A percentile compares a stretch with the other conserved stretches of the same genome.
Evolutionary conservation across 192 early-diverging fungal genomes (phyloP).

Genomic region (Obelidium mucronatum): DNA sequence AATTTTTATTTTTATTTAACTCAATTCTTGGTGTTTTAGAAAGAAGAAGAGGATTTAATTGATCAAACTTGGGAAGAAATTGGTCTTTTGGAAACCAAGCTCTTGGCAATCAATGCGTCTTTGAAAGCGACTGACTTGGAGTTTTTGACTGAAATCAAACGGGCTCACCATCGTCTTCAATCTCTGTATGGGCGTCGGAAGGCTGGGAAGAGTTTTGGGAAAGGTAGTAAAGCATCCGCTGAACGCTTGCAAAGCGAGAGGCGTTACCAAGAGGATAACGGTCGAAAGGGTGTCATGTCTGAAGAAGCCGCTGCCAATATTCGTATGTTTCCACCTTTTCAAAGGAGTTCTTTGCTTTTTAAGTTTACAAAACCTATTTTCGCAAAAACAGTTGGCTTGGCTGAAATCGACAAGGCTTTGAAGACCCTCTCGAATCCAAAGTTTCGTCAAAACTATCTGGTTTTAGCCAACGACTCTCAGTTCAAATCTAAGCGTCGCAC

Average conservation of each 20-base stretch:
- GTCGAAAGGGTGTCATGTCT: conserved; percentile 1
- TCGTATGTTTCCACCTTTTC: background rate
- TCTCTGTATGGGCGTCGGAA: conserved; percentile 5
- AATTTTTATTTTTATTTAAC: background rate
- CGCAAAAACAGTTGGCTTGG: conserved; percentile 6
- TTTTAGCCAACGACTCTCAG: background rate
- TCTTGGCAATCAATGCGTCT: background rate
- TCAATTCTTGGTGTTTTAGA: background rate
- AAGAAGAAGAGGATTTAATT: conserved; percentile 1
- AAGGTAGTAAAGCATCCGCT: background rate
- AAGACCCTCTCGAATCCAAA: conserved; percentile 2
- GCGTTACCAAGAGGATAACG: background rate
- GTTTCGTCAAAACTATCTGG: conserved; percentile 5
- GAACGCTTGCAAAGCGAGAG: background rate
- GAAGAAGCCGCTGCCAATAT: conserved; percentile 7
- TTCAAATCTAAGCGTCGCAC: background rate
- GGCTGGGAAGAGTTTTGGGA: background rate
- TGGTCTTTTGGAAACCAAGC: background rate
- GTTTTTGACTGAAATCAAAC: conserved; percentile 19
- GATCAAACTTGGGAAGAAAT: conserved; percentile 12
- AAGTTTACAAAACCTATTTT: background rate
- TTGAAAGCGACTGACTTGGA: conserved; percentile 3
- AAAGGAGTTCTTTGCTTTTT: background rate
- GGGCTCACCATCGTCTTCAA: conserved; percentile 14
- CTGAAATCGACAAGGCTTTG: conserved; percentile 23